Percentiles rank a stretch among this genome's conserved stretches.
Evolutionary conservation across 768 basidiomycete species (phyloP).

Genomic region (Agaricus sinodeliciosus): DNA sequence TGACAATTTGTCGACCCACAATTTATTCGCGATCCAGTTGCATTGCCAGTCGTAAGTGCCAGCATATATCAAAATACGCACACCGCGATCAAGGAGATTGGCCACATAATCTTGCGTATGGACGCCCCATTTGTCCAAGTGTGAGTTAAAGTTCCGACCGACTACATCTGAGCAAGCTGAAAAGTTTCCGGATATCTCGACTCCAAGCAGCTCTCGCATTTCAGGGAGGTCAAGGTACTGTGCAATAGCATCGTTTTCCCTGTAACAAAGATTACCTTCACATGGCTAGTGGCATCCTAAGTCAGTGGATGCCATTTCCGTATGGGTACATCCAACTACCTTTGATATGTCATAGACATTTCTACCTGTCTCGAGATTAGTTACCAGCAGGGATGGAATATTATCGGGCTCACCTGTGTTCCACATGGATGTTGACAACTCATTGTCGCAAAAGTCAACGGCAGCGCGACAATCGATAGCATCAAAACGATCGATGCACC

Average conservation of each 20-base stretch:
- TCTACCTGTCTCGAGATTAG: conserved; percentile 20
- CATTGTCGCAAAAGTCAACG: conserved; percentile 53
- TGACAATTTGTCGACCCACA: conserved; percentile 67
- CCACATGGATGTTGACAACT: conserved; percentile 41
- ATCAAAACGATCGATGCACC: conserved; percentile 65
- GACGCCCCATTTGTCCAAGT: conserved; percentile 54
- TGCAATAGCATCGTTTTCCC: conserved; percentile 31
- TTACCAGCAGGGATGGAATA: not conserved
- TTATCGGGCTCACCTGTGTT: conserved; percentile 29
- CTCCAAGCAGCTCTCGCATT: conserved; percentile 47
- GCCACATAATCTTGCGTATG: conserved; percentile 62
- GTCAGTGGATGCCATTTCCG: not conserved
- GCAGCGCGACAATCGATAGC: conserved; percentile 62
- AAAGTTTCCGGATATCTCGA: conserved; percentile 47
- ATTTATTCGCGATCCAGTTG: conserved; percentile 71
- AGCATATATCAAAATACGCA: conserved; percentile 68
- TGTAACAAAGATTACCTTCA: conserved; percentile 29
- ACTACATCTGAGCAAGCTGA: conserved; percentile 51
- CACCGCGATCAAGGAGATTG: conserved; percentile 66
- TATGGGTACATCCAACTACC: conserved; percentile 13
- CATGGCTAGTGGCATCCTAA: conserved; percentile 26
- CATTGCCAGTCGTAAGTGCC: conserved; percentile 78
- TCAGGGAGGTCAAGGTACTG: conserved; percentile 52
- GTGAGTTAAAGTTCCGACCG: conserved; percentile 39
- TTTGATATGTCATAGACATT: conserved; percentile 60